Base-by-base conservation (phyloP, 2,329 filamentous ascomycete species). In the Colletotrichum kahawae region DNA sequence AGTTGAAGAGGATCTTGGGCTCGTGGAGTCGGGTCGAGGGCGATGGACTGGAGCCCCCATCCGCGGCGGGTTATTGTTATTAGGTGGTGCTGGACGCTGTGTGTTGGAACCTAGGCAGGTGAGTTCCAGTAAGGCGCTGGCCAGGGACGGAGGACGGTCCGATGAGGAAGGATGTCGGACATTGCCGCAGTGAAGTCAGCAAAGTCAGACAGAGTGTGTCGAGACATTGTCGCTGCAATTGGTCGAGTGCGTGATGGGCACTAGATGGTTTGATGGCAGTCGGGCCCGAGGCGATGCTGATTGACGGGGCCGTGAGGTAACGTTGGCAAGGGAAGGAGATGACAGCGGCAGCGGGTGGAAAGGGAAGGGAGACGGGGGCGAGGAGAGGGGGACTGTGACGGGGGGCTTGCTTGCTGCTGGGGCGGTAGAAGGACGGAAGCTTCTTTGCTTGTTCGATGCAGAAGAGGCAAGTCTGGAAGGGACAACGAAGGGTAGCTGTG, bases 391-490 rank as follows among this genome's bases (percentile, higher is more conserved):
- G 38, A 27, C 24, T 4, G 24, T 27, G 16, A 18, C 24, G 63
- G 43, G 43, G 43, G 43, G 43, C 43, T 48, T 51, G 43, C 10
- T 51, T 51, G n/a, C 43, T 48, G 36, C 27, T n/a, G n/a, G 31
- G 56, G 34, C 36, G 34, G 36, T 54, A 31, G 67, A 62, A n/a
- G 56, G 54, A 51, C 38, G 36, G 67, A 62, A 69, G 57, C 67
- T 62, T 69, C 67, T 36, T 70, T 70, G 38, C 38, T 70, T 64
- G 38, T 56, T 70, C 29, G 67, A 56, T 48, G 62, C 68, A 43
- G 56, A 63, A 27, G 34, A 43, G 62, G 34, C 43, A 67, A 38
- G 16, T 43, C n/a, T 54, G 18, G 57, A 65, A 70, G 63, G 4
- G 4, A 51, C 6, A 14, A 21, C 12, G 64, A 43, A 31, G 27